Percentiles rank a stretch among this genome's conserved stretches.
These are phyloP conservation scores for Colletotrichum camelliae DNA, from an alignment of 2,329 filamentous ascomycete genomes.

Conservation along the genomic window DNA sequence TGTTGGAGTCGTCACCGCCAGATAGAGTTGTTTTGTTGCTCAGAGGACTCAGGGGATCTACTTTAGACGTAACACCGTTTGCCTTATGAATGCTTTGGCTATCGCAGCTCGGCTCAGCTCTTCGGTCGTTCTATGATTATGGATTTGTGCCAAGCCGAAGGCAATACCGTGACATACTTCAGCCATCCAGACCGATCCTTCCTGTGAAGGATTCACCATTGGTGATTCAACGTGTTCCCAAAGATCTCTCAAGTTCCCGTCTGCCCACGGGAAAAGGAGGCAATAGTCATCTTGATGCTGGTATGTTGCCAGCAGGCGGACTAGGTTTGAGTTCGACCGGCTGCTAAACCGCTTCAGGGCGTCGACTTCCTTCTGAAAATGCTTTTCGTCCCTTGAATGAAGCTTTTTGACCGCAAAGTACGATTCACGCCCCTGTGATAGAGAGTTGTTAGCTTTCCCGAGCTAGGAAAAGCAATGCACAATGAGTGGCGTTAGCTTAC, in stretches of 20 bases:
- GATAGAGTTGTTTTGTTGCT: neutral
- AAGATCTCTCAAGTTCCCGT: neutral
- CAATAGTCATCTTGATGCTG: neutral
- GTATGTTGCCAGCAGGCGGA: neutral
- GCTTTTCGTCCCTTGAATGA: neutral
- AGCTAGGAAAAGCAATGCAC: rapidly evolving
- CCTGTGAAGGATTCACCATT: rapidly evolving
- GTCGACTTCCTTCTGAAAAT: neutral
- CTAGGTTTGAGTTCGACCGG: neutral
- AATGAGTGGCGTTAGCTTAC: neutral
- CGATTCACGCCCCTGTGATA: neutral
- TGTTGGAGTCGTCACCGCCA: neutral
- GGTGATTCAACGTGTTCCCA: neutral
- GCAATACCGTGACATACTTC: neutral
- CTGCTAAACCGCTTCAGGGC: neutral
- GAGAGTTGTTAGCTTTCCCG: neutral
- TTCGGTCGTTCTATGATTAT: neutral
- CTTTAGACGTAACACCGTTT: neutral
- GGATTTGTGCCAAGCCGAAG: neutral
- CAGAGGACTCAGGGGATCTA: rapidly evolving
- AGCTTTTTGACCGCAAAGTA: neutral
- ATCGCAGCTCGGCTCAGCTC: neutral
- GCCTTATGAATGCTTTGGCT: too few species aligned
- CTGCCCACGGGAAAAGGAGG: neutral
- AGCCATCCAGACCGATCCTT: neutral